Percentiles rank a stretch among this genome's conserved stretches.
Evolutionary conservation across 208 protist species (phyloP).

Genomic region (Porcisia deanei): DNA sequence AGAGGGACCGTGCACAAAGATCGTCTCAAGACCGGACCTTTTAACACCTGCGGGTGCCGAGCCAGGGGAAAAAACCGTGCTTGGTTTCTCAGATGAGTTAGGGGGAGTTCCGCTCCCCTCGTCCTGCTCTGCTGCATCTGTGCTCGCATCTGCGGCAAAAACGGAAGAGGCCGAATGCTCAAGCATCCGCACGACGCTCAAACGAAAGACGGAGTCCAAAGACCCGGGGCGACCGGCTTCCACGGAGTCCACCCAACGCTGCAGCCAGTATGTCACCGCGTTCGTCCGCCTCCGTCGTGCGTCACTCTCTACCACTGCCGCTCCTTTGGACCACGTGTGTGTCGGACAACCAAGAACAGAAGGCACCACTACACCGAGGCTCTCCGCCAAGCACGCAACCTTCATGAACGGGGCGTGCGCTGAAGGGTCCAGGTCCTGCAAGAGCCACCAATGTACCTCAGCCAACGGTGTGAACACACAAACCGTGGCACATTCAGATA

Average conservation of each 20-base stretch:
- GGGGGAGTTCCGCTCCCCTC: background rate
- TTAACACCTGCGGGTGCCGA: background rate
- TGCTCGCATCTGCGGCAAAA: background rate
- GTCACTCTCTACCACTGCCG: background rate
- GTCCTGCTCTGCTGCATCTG: background rate
- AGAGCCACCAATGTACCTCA: constrained; percentile 32
- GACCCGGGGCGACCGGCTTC: constrained; percentile 7
- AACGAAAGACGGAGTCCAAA: constrained; percentile 9
- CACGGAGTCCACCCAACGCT: constrained; percentile 15
- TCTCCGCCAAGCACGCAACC: background rate
- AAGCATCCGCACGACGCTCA: background rate
- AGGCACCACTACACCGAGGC: constrained; percentile 8
- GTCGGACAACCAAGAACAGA: constrained; percentile 15
- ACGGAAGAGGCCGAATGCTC: background rate
- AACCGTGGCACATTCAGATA: background rate
- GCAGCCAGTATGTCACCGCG: constrained; percentile 19
- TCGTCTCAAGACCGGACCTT: constrained; percentile 4
- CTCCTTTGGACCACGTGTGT: constrained; percentile 1
- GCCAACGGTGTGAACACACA: constrained; percentile 18
- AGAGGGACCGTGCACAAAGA: constrained; percentile 15
- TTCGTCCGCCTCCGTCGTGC: background rate
- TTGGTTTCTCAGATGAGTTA: background rate
- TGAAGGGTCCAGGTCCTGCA: background rate
- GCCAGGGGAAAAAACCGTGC: background rate
- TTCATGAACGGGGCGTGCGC: background rate